phyloP scores from a whole-genome alignment of 352 stramenopile genomes.

The Hyaloperonospora brassicae region DNA sequence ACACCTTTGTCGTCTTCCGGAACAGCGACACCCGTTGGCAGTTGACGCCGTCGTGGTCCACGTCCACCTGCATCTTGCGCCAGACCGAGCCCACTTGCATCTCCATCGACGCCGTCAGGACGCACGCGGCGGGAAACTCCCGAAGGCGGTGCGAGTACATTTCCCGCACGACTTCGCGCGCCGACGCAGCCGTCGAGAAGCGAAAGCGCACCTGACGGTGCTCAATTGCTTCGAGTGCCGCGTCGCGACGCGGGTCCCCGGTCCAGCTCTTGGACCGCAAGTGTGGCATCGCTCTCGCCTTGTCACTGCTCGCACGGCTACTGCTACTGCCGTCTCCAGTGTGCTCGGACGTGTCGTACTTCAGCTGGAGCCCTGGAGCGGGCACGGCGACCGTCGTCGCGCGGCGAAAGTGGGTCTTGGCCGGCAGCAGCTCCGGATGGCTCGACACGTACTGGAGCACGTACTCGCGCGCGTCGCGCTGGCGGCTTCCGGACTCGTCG shows the following conservation, averaged over 20 bases:
- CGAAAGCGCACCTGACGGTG: constrained; percentile 49
- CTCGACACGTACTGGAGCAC: constrained; percentile 8
- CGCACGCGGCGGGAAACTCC: constrained; percentile 47
- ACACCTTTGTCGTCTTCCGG: constrained; percentile 48
- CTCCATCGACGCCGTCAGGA: constrained; percentile 24
- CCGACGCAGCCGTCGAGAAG: constrained; percentile 49
- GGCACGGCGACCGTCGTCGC: constrained; percentile 48
- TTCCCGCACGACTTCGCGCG: constrained; percentile 54
- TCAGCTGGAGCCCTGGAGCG: constrained; percentile 8
- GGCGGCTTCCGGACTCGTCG: constrained; percentile 5
- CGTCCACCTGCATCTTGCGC: constrained; percentile 38
- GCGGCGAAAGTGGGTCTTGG: constrained; percentile 31
- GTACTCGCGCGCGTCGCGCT: constrained; percentile 13
- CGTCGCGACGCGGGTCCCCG: constrained; percentile 37
- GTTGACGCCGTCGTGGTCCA: constrained; percentile 50
- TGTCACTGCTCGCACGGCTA: constrained; percentile 13
- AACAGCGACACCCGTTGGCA: constrained; percentile 50
- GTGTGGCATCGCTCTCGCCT: constrained; percentile 13
- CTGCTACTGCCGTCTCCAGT: constrained; percentile 24
- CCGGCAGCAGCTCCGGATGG: constrained; percentile 4
- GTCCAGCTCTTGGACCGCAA: constrained; percentile 48
- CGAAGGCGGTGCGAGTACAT: constrained; percentile 55
- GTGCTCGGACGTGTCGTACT: constrained; percentile 6
- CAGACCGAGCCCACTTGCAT: constrained; percentile 46
- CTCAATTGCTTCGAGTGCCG: constrained; percentile 50